Evolutionary conservation across 441 rosid genomes (phyloP).

Genomic region (Populus hybrid): DNA sequence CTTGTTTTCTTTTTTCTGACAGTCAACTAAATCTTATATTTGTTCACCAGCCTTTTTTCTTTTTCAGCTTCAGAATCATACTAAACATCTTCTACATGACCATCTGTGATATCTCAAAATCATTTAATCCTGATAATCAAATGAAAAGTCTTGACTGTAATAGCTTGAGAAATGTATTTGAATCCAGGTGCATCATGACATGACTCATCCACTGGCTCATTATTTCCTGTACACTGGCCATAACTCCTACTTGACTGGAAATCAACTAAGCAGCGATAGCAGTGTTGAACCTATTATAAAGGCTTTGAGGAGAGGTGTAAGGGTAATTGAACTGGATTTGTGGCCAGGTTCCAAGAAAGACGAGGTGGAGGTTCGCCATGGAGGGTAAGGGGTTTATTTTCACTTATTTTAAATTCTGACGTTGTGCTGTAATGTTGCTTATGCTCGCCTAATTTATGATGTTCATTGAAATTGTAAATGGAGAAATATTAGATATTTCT

Average conservation of each 20-base stretch:
- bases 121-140: background rate
- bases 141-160: background rate
- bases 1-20: background rate
- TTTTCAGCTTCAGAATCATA: background rate
- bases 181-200: conserved; percentile 64
- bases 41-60: background rate
- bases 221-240: conserved; percentile 85
- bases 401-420: background rate
- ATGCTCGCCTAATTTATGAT: background rate
- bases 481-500: background rate
- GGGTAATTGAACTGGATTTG: conserved; percentile 81
- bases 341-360: conserved; percentile 57
- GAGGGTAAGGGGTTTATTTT: conserved; percentile 45
- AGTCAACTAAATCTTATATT: background rate
- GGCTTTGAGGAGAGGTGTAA: conserved; percentile 56
- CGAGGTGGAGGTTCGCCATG: conserved; percentile 64
- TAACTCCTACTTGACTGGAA: conserved; percentile 84
- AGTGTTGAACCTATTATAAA: conserved; percentile 52
- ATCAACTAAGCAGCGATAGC: conserved; percentile 68
- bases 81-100: background rate
- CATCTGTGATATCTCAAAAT: background rate
- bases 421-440: background rate
- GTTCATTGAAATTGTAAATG: background rate
- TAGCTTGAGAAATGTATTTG: background rate
- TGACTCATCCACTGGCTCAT: conserved; percentile 75